These are phyloP conservation scores for Fraxinus americana DNA, from an alignment of 257 asterid genomes.

Conservation along the genomic window DNA sequence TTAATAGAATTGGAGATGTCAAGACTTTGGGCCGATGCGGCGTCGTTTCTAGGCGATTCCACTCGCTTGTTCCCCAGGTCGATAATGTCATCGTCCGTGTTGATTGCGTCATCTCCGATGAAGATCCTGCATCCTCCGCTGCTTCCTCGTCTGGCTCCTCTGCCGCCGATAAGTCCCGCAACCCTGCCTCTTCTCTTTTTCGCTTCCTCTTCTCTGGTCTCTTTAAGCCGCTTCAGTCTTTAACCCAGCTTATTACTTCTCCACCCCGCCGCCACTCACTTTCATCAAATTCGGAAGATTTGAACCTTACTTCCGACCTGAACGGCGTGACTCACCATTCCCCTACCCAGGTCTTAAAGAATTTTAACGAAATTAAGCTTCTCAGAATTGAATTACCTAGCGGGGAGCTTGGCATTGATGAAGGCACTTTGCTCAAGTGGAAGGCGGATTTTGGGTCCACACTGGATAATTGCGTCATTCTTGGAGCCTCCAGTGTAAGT, in stretches of 20 bases:
- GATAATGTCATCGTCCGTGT: slow-evolving; percentile 50
- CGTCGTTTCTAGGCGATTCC: slow-evolving; percentile 38
- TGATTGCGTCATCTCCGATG: slow-evolving; percentile 53
- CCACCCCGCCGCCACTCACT: not conserved
- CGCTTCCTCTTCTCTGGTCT: slow-evolving; percentile 32
- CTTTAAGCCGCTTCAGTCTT: slow-evolving; percentile 37
- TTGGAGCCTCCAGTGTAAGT: slow-evolving; percentile 40
- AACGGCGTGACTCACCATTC: slow-evolving; percentile 47
- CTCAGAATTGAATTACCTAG: slow-evolving; percentile 45
- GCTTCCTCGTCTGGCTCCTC: not conserved
- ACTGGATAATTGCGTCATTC: slow-evolving; percentile 46
- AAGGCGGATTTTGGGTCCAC: slow-evolving; percentile 55
- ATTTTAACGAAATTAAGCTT: slow-evolving; percentile 42
- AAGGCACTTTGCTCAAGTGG: slow-evolving; percentile 47
- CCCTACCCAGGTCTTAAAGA: slow-evolving; percentile 45
- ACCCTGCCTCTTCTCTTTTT: slow-evolving; percentile 28
- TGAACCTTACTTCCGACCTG: slow-evolving; percentile 30
- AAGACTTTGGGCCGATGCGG: slow-evolving; percentile 46
- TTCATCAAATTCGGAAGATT: not conserved
- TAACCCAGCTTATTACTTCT: slow-evolving; percentile 32
- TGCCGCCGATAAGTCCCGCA: slow-evolving; percentile 28
- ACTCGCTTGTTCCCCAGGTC: slow-evolving; percentile 42
- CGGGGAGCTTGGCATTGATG: slow-evolving; percentile 50
- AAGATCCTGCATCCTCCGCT: slow-evolving; percentile 31
- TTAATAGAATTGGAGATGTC: slow-evolving; percentile 50